Base-by-base conservation (phyloP, 176 grass and related monocot species). In the Triticum turgidum region DNA sequence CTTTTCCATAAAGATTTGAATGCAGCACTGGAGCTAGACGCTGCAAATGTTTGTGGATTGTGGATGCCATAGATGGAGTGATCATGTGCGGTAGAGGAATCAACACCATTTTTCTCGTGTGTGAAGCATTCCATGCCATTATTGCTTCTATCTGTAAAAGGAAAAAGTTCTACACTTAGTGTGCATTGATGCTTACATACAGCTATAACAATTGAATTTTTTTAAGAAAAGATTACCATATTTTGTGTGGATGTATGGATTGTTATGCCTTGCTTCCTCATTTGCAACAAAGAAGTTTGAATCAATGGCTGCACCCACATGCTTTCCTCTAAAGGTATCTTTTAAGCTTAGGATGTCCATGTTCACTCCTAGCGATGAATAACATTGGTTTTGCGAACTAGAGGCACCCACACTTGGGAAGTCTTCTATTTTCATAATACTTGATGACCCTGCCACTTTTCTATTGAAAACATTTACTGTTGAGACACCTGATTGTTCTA, bases 141-240 rank as follows among this genome's bases (percentile, higher is more conserved):
- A 30, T 30, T 29, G 11, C 65, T 85, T 47, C 54, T 63, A 69
- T 85, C 88, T 91, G 42, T 61, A 82, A 41, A 83, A 68, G 7
- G 49, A 82, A 14, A 51, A 49, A 49, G 1, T 4, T 47, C 45
- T 78, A 84, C 22, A 22, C 21, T 65, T 79, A 80, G 38, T n/a
- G 5, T 80, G 44, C 25, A 81, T 35, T 89, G 24, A 80, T 90
- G 44, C 35, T 79, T 67, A 76, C 4, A 80, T 7, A 68, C 24
- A 91, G 6, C 27, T 51, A 69, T 70, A 37, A 52, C 70, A 78
- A 30, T 37, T 47, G 34, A 24, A 24, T 24, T 24, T 24, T 24
- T 24, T 24, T 44, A 38, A 71, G 38, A 80, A 62, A 52, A 65
- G 78, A 35, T 87, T 91, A 92, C 93, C 80, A 66, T 83, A 82